Evolutionary conservation across 768 basidiomycete species (phyloP), one percentile per base, ranked within the genome.

Genomic region (Pleurotus tuoliensis): DNA sequence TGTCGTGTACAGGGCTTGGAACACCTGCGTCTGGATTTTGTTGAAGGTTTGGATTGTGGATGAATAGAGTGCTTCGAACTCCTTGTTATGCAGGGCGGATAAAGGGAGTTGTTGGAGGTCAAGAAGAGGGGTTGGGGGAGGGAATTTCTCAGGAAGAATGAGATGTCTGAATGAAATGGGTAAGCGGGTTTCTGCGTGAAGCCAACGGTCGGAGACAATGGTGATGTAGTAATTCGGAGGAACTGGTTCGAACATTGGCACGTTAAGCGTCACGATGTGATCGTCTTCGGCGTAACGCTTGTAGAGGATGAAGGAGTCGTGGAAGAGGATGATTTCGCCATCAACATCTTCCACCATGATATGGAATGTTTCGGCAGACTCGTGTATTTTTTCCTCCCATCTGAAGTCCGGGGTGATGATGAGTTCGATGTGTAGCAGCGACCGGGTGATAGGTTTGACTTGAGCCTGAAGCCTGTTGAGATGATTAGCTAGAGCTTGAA

Each of bases 151-250:
- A 1, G 97, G 97, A 4, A 98, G 86, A 58, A 98, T 95, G 47
- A 99, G 83, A 66, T 98, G 94, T 70, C 96, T 97, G 84, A 99
- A 98, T 0, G 93, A 95, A 50, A 98, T 90, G 0, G 97, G 95
- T 0, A 98, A 76, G 9, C 93, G 85, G 0, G 95, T 98, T 72
- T 98, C 94, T 1, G 94, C 83, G 62, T 98, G 95, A 38, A 98
- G 65, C 96, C 97, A 99, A 34, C 92, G 83, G 67, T 99, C 96
- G 3, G 95, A 96, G 58, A 96, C 82, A 56, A 98, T 76, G 5
- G 92, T 93, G 66, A 99, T 94, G 70, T 93, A 98, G 76, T 98
- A 98, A 69, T 98, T 98, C 1, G 97, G 97, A 16, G 97, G 96
- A 12, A 97, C 88, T 0, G 97, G 96, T 65, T 98, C 96, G 64